Percentiles rank a stretch among this genome's conserved stretches.
Evolutionary conservation across 2,329 filamentous ascomycete species (phyloP).

Genomic region (Aspergillus japonicus): DNA sequence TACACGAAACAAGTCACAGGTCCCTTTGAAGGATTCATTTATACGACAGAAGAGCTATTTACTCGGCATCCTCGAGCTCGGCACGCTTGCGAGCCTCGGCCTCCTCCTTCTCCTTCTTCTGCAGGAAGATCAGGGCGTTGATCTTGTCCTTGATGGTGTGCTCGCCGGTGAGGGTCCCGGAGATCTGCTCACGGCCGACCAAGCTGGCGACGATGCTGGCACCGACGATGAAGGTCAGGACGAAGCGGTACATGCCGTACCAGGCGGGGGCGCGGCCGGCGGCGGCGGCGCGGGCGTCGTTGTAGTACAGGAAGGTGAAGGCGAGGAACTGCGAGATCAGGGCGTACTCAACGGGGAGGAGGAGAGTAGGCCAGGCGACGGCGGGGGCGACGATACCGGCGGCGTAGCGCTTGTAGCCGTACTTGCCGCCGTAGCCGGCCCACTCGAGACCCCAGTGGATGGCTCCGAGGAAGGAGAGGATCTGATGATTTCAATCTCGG

Average conservation of each 20-base stretch:
- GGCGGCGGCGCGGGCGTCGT: slow-evolving; percentile 70
- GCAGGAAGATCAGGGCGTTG: slow-evolving; percentile 51
- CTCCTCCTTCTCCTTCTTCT: slow-evolving; percentile 48
- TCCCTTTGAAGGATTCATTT: too few relatives aligned
- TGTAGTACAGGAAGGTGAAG: slow-evolving; percentile 83
- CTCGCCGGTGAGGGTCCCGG: slow-evolving; percentile 34
- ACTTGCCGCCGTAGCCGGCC: slow-evolving; percentile 64
- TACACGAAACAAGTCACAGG: too few relatives aligned
- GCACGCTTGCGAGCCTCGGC: slow-evolving; percentile 38
- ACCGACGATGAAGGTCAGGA: slow-evolving; percentile 86
- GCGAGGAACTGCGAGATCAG: slow-evolving; percentile 81
- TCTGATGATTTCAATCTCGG: slow-evolving; percentile 46
- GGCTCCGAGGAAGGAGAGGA: slow-evolving; percentile 90
- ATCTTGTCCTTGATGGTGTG: slow-evolving; percentile 51
- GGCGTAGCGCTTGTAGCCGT: slow-evolving; percentile 78
- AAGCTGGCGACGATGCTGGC: slow-evolving; percentile 76
- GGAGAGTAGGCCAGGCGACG: slow-evolving; percentile 84
- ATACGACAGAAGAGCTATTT: slow-evolving; percentile 17
- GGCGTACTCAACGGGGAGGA: slow-evolving; percentile 80
- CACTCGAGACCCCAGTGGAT: slow-evolving; percentile 93
- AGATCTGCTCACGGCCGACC: slow-evolving; percentile 77
- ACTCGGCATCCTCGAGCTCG: slow-evolving; percentile 34
- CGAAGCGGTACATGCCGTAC: slow-evolving; percentile 89
- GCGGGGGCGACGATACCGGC: slow-evolving; percentile 76
- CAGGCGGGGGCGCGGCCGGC: slow-evolving; percentile 78